Evolutionary conservation across 108 stramenopile genomes (phyloP).

Genomic region (Hondaea fermentalgiana): DNA sequence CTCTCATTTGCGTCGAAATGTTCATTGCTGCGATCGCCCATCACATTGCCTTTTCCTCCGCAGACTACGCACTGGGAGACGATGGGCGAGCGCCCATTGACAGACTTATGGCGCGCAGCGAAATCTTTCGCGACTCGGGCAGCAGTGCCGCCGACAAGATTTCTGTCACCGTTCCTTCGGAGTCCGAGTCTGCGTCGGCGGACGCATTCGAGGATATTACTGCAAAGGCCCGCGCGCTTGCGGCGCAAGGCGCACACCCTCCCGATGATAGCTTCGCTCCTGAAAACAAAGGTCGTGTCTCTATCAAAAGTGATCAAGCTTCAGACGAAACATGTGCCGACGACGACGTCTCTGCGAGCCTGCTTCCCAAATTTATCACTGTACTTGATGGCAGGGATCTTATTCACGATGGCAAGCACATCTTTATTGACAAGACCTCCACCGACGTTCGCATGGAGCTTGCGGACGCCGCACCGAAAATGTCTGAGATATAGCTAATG

Average conservation of each 20-base stretch:
- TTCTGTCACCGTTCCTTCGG: not conserved
- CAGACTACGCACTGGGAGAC: conserved; percentile 50
- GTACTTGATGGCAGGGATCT: not conserved
- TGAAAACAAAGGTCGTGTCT: no score
- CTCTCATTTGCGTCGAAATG: conserved; percentile 89
- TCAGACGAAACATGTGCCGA: no score
- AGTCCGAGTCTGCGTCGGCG: not conserved
- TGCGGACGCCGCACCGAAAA: not conserved
- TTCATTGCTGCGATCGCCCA: conserved; percentile 78
- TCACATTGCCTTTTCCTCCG: conserved; percentile 75
- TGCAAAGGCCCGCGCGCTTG: no score
- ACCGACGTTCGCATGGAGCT: not conserved
- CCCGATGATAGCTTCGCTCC: no score
- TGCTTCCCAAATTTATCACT: not conserved
- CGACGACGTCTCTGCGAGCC: not conserved
- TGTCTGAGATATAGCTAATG: no score
- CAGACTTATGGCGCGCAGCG: not conserved
- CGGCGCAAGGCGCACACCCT: no score
- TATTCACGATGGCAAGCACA: not conserved
- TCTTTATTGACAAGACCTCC: not conserved
- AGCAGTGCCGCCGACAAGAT: not conserved
- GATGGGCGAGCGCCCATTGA: not conserved
- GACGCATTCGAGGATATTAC: not conserved
- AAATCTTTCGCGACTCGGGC: not conserved
- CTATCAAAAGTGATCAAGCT: no score